A percentile compares a stretch with the other conserved stretches of the same genome.
These are phyloP conservation scores for Colletotrichum graminicola DNA, from an alignment of 2,329 filamentous ascomycete species.

Conservation along the genomic window DNA sequence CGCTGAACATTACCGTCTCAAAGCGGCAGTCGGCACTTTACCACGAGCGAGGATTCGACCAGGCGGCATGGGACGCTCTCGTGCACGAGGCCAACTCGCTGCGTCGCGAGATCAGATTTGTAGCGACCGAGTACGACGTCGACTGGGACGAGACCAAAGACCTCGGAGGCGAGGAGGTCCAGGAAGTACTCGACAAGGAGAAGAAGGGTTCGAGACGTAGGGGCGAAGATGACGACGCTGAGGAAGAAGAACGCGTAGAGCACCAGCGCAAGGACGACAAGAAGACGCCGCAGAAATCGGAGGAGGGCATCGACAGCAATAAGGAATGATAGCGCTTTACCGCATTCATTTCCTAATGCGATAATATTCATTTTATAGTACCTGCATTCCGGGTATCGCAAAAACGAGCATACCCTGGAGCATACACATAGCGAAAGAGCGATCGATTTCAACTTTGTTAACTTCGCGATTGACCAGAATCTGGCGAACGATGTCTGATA, in stretches of 20 bases:
- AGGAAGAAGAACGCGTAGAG: conserved; percentile 52
- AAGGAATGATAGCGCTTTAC: conserved; percentile 20
- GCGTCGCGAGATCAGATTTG: conserved; percentile 80
- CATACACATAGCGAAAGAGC: conserved; percentile 2
- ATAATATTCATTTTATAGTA: conserved; percentile 24
- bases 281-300: conserved; percentile 47
- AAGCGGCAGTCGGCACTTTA: conserved; percentile 83
- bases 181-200: conserved; percentile 68
- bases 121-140: conserved; percentile 89
- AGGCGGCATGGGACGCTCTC: conserved; percentile 80
- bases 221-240: conserved; percentile 55
- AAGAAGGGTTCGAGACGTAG: conserved; percentile 54
- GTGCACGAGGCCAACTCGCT: conserved; percentile 85
- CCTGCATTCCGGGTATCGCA: conserved; percentile 9
- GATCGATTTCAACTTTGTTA: background rate
- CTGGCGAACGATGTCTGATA: background rate
- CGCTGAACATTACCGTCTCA: conserved; percentile 88
- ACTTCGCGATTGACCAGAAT: background rate
- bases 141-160: conserved; percentile 87
- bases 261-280: conserved; percentile 50
- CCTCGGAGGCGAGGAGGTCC: conserved; percentile 75
- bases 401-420: background rate
- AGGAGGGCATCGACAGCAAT: conserved; percentile 34
- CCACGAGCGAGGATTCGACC: conserved; percentile 79
- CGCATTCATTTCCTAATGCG: background rate